A percentile compares a stretch with the other conserved stretches of the same genome.
Evolutionary conservation across 768 basidiomycete genomes (phyloP).

Genomic region (Leccinum uliginosum): DNA sequence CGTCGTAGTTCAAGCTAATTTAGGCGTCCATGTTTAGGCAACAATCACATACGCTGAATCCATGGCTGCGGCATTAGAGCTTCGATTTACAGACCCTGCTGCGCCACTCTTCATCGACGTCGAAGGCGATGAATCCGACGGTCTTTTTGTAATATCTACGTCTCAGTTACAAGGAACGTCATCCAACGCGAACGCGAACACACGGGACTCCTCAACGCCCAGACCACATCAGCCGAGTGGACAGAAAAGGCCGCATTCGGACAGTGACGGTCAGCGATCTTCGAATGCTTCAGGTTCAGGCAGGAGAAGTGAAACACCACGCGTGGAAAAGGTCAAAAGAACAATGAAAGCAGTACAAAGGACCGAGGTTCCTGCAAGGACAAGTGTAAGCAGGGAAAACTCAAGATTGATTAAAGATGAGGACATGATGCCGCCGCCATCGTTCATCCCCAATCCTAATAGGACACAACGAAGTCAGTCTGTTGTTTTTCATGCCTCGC

Average conservation of each 20-base stretch:
- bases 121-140: slow-evolving; percentile 60
- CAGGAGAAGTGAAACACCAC: slow-evolving; percentile 33
- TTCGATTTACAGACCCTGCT: slow-evolving; percentile 73
- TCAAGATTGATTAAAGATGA: slow-evolving; percentile 18
- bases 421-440: slow-evolving; percentile 40
- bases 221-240: slow-evolving; percentile 7
- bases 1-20: not conserved
- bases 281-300: slow-evolving; percentile 22
- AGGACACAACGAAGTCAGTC: slow-evolving; percentile 11
- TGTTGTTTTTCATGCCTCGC: slow-evolving; percentile 13
- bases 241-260: slow-evolving; percentile 21
- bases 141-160: slow-evolving; percentile 77
- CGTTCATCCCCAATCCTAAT: slow-evolving; percentile 15
- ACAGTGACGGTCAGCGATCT: slow-evolving; percentile 26
- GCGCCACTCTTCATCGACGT: slow-evolving; percentile 75
- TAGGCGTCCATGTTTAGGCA: slow-evolving; percentile 45
- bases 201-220: slow-evolving; percentile 17
- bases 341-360: slow-evolving; percentile 36
- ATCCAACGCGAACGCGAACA: slow-evolving; percentile 13
- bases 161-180: slow-evolving; percentile 47
- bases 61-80: slow-evolving; percentile 56
- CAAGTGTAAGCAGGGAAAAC: slow-evolving; percentile 9
- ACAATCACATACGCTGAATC: slow-evolving; percentile 77
- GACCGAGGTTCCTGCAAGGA: slow-evolving; percentile 18
- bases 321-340: slow-evolving; percentile 42